Percentiles rank a stretch among this genome's conserved stretches.
Evolutionary conservation across 2,329 filamentous ascomycete species (phyloP).

Genomic region (Trichophyton schoenleinii): DNA sequence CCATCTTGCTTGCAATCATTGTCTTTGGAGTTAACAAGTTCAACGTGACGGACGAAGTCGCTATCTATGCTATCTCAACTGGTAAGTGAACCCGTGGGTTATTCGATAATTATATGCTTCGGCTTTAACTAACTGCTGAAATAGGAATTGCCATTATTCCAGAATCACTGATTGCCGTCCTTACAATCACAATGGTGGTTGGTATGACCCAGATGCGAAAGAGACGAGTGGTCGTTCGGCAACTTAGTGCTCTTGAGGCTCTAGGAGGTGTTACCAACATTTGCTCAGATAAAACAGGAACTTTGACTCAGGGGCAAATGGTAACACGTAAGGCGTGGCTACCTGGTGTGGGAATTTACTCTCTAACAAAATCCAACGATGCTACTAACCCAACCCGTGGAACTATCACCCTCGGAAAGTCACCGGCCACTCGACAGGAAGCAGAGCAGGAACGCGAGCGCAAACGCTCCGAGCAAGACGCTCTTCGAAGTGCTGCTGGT

Average conservation of each 20-base stretch:
- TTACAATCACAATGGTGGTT: conserved; percentile 50
- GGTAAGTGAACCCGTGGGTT: conserved; percentile 19
- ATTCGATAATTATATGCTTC: neutral
- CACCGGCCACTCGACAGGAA: conserved; percentile 21
- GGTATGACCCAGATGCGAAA: conserved; percentile 44
- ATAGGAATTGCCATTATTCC: conserved; percentile 47
- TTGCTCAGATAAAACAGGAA: conserved; percentile 47
- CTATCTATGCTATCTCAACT: conserved; percentile 48
- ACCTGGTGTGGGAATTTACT: conserved; percentile 40
- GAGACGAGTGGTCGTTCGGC: conserved; percentile 42
- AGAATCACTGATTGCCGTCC: conserved; percentile 49
- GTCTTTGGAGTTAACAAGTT: conserved; percentile 49
- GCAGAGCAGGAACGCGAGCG: conserved; percentile 25
- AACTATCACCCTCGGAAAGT: conserved; percentile 28
- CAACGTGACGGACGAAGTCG: conserved; percentile 43
- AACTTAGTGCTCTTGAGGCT: conserved; percentile 43
- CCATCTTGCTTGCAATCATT: conserved; percentile 49
- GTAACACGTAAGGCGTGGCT: conserved; percentile 48
- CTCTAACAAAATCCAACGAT: conserved; percentile 40
- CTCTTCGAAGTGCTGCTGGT: conserved; percentile 47
- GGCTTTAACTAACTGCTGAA: conserved; percentile 12
- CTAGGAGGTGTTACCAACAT: conserved; percentile 47
- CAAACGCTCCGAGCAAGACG: conserved; percentile 39
- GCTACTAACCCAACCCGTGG: conserved; percentile 45
- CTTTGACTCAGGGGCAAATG: conserved; percentile 46